phyloP scores from a whole-genome alignment of 2,329 filamentous ascomycete genomes.

The Apiospora pterosperma region DNA sequence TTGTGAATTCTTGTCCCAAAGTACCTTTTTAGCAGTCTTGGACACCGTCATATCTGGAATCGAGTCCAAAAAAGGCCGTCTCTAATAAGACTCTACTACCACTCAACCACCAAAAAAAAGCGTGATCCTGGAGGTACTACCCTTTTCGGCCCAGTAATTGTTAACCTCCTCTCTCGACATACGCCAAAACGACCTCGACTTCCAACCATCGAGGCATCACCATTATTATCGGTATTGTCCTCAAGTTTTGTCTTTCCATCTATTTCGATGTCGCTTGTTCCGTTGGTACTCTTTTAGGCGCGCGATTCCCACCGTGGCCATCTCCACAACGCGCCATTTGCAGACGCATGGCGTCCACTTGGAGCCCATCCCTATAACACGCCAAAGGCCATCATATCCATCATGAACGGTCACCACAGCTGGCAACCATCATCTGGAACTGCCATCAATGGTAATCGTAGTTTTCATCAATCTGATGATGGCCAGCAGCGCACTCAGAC shows the following conservation, averaged over 20 bases:
- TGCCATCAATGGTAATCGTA: slow-evolving; percentile 43
- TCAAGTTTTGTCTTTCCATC: slow-evolving; percentile 43
- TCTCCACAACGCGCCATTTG: slow-evolving; percentile 48
- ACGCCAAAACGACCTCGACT: not conserved
- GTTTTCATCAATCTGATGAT: slow-evolving; percentile 61
- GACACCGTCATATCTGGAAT: not conserved
- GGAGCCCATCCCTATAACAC: slow-evolving; percentile 45
- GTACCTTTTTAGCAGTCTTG: not conserved
- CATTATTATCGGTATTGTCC: slow-evolving; percentile 33
- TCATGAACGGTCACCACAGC: slow-evolving; percentile 61
- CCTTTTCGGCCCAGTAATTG: slow-evolving; percentile 10
- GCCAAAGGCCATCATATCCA: slow-evolving; percentile 58
- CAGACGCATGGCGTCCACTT: slow-evolving; percentile 53
- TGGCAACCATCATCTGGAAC: slow-evolving; percentile 59
- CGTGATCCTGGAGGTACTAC: not conserved
- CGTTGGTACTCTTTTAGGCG: slow-evolving; percentile 47
- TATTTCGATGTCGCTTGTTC: slow-evolving; percentile 49
- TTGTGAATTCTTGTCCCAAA: not conserved
- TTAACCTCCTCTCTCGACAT: slow-evolving; percentile 10
- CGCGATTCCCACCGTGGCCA: slow-evolving; percentile 42
- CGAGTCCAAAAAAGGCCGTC: not conserved
- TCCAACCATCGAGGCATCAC: slow-evolving; percentile 47
- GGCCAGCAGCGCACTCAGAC: slow-evolving; percentile 47
- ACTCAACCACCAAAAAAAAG: not conserved
- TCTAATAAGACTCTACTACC: too few relatives aligned